Conservation (phyloP, 345 rosid genomes). For the Durio zibethinus region DNA sequence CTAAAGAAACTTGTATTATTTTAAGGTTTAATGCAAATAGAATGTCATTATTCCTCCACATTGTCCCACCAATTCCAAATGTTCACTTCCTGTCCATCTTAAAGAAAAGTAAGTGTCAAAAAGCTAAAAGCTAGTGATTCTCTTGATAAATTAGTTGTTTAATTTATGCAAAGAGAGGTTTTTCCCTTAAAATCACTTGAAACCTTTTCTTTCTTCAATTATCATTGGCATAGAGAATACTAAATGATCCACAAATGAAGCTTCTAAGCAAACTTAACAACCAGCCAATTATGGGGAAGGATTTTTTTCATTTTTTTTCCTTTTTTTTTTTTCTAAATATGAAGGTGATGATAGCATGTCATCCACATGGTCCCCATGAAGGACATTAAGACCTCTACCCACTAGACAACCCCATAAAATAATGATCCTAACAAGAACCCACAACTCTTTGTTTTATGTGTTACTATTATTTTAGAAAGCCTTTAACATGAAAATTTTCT, state of each 20-base stretch:
- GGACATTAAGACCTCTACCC: slow-evolving; percentile 11
- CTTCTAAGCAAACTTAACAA: neutral
- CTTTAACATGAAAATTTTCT: neutral
- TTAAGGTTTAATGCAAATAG: neutral
- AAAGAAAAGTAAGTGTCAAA: neutral
- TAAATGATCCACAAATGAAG: neutral
- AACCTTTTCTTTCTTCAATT: neutral
- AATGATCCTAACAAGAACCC: slow-evolving; percentile 5
- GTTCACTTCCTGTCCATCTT: neutral
- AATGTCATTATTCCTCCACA: slow-evolving; percentile 7
- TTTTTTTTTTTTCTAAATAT: neutral
- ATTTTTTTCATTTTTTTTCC: neutral
- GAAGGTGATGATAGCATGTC: neutral
- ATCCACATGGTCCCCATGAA: slow-evolving; percentile 12
- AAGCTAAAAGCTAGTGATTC: neutral
- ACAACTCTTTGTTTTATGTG: slow-evolving; percentile 7
- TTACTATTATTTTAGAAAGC: neutral
- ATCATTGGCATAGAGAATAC: neutral
- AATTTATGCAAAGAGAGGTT: neutral
- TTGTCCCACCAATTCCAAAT: slow-evolving; percentile 7
- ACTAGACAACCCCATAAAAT: slow-evolving; percentile 15
- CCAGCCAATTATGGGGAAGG: neutral
- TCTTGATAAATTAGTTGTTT: neutral
- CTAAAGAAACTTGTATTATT: neutral
- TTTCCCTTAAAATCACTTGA: neutral